A percentile compares a stretch with the other conserved stretches of the same genome.
Evolutionary conservation across 108 stramenopile genomes (phyloP).

Genomic region (Discostella pseudostelligera): DNA sequence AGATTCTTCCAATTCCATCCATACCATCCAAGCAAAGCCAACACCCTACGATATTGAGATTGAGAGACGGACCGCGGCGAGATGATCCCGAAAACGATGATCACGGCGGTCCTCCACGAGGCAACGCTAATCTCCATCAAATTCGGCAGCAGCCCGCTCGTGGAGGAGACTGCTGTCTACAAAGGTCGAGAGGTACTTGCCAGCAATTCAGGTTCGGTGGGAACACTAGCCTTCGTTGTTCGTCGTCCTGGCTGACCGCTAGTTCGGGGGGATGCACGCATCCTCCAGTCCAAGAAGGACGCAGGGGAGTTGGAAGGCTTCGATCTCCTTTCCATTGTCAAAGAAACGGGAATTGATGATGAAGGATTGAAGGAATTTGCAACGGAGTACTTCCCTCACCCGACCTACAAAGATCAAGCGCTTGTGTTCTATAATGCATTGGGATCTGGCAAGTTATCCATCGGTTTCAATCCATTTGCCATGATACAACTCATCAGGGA

Average conservation of each 20-base stretch:
- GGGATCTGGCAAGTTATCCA: conserved; percentile 51
- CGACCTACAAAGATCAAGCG: conserved; percentile 63
- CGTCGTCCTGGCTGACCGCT: conserved; percentile 53
- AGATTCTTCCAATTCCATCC: too few species aligned
- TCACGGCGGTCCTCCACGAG: conserved; percentile 18
- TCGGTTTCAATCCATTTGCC: conserved; percentile 34
- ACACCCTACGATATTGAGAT: too few species aligned
- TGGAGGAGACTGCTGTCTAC: conserved; percentile 28
- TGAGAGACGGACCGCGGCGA: too few species aligned
- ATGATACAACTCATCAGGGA: conserved; percentile 28
- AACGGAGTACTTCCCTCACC: conserved; percentile 60
- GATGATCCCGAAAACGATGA: conserved; percentile 29
- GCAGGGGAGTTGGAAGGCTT: conserved; percentile 52
- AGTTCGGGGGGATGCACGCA: conserved; percentile 34
- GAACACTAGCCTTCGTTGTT: conserved; percentile 49
- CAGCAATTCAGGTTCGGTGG: conserved; percentile 12
- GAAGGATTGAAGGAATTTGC: conserved; percentile 66
- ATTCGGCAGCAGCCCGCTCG: conserved; percentile 3
- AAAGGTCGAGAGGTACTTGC: conserved; percentile 20
- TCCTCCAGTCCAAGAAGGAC: conserved; percentile 20
- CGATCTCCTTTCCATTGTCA: conserved; percentile 59
- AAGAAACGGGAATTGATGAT: conserved; percentile 83
- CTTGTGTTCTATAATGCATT: conserved; percentile 66
- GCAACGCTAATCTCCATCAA: conserved; percentile 24
- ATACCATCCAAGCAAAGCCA: too few species aligned